phyloP scores from a whole-genome alignment of 257 asterid genomes.

The Gentiana dahurica region DNA sequence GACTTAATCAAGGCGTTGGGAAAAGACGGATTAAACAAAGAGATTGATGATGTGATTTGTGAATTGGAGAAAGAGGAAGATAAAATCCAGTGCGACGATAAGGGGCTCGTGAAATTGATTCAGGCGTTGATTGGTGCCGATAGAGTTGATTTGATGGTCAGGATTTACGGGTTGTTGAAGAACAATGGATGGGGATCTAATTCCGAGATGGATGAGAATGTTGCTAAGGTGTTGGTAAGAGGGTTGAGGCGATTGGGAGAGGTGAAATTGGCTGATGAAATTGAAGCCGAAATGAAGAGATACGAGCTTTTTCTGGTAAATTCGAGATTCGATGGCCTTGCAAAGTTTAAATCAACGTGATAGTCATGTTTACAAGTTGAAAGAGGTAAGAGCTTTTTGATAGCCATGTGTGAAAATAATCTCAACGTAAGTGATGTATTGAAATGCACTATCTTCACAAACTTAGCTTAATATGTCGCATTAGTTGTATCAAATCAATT shows the following conservation, averaged over 20 bases:
- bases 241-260: constrained; percentile 75
- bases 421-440: no score
- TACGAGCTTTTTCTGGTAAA: constrained; percentile 29
- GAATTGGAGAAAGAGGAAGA: constrained; percentile 41
- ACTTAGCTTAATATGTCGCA: no score
- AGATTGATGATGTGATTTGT: constrained; percentile 42
- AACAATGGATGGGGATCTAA: constrained; percentile 39
- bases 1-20: constrained; percentile 44
- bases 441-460: no score
- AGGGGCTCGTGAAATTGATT: constrained; percentile 56
- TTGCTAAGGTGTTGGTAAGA: constrained; percentile 61
- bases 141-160: constrained; percentile 58
- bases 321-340: background rate
- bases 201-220: constrained; percentile 47
- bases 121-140: constrained; percentile 59
- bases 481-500: no score
- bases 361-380: no score
- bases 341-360: no score
- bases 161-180: constrained; percentile 66
- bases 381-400: no score
- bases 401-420: no score
- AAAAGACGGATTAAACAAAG: constrained; percentile 39
- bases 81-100: constrained; percentile 34
- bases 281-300: constrained; percentile 48
- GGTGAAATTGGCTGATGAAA: constrained; percentile 50